A percentile compares a stretch with the other conserved stretches of the same genome.
phyloP scores from a whole-genome alignment of 2,329 filamentous ascomycete species.

The Alternaria triticina region DNA sequence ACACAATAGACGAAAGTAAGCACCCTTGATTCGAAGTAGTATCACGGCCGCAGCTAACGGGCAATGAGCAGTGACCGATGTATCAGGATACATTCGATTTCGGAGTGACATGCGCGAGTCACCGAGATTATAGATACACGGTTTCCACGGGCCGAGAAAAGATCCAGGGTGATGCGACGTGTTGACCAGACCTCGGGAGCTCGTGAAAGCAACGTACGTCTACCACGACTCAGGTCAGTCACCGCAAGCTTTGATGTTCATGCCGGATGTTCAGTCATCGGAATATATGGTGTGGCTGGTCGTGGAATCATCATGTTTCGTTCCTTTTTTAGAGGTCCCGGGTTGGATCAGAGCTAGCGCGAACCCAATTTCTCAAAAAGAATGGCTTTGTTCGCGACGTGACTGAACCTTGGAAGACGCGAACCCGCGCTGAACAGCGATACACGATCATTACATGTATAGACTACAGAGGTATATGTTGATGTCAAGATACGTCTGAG shows the following conservation, averaged over 20 bases:
- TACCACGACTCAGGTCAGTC: conserved; percentile 1
- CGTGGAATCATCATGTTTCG: not conserved
- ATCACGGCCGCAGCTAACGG: not conserved
- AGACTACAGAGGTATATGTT: not conserved
- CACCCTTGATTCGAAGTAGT: not conserved
- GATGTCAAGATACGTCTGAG: not conserved
- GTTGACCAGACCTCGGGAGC: not conserved
- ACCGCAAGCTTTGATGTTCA: not conserved
- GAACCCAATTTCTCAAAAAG: conserved; percentile 6
- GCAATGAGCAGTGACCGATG: not conserved
- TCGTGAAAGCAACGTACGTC: not conserved
- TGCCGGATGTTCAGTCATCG: not conserved
- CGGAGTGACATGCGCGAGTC: conserved; percentile 2
- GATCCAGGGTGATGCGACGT: conserved; percentile 1
- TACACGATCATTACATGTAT: not conserved
- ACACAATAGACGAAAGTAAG: not conserved
- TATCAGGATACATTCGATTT: not conserved
- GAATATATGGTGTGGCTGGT: not conserved
- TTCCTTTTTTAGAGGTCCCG: not conserved
- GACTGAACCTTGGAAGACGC: not conserved
- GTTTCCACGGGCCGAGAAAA: conserved; percentile 2
- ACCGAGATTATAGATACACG: not conserved
- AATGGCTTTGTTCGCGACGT: not conserved
- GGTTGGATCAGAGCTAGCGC: conserved; percentile 1
- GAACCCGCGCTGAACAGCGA: not conserved